Evolutionary conservation across 768 basidiomycete species (phyloP).

Genomic region (Hypholoma sublateritium): DNA sequence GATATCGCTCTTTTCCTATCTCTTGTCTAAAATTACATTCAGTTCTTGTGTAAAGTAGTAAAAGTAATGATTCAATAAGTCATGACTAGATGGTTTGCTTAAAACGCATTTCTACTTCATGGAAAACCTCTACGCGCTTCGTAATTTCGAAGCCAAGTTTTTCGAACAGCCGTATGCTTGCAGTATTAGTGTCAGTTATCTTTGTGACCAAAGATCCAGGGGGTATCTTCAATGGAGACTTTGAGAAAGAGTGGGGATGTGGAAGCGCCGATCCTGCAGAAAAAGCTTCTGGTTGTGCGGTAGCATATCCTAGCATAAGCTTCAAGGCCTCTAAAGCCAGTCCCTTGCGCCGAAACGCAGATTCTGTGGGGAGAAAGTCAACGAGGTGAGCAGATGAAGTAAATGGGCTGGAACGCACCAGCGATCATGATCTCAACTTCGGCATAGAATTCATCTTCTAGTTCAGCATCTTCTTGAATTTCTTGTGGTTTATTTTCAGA

Average conservation of each 20-base stretch:
- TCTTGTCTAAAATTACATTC: too few species aligned
- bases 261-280: conserved; percentile 9
- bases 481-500: not conserved
- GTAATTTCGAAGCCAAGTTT: conserved; percentile 73
- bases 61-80: not conserved
- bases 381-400: not conserved
- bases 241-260: conserved; percentile 18
- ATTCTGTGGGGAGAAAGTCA: conserved; percentile 51
- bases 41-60: too few species aligned
- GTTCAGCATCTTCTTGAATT: conserved; percentile 18
- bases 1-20: too few species aligned
- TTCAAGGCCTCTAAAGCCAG: conserved; percentile 61
- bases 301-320: conserved; percentile 69
- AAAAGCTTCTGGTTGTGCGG: conserved; percentile 37
- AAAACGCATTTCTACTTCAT: conserved; percentile 80
- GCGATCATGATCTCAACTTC: conserved; percentile 96
- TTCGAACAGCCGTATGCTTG: conserved; percentile 73
- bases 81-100: not conserved
- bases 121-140: conserved; percentile 71
- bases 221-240: conserved; percentile 42
- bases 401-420: conserved; percentile 38
- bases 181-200: conserved; percentile 65
- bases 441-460: conserved; percentile 55
- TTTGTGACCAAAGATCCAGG: conserved; percentile 59
- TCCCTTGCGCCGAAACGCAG: conserved; percentile 67